phyloP scores from a whole-genome alignment of 2,329 filamentous ascomycete genomes.

The Pseudogymnoascus sp. region DNA sequence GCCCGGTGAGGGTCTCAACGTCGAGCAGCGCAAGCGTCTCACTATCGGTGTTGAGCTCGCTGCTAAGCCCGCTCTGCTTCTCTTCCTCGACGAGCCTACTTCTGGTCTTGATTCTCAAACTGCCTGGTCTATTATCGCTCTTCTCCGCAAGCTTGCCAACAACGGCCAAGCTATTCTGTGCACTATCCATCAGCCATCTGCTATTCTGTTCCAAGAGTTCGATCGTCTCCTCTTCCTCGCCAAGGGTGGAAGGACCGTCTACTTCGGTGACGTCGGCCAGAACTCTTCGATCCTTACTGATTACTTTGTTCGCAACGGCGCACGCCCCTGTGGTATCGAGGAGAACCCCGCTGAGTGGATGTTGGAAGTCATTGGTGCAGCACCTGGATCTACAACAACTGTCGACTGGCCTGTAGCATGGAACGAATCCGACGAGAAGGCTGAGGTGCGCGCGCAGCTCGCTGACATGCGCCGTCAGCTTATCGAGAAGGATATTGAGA shows the following conservation, averaged over 20 bases:
- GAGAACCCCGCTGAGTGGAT: slow-evolving; percentile 83
- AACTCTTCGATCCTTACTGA: slow-evolving; percentile 58
- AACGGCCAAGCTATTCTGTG: slow-evolving; percentile 90
- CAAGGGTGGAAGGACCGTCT: slow-evolving; percentile 68
- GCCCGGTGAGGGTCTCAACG: slow-evolving; percentile 75
- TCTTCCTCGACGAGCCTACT: slow-evolving; percentile 92
- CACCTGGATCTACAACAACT: slow-evolving; percentile 51
- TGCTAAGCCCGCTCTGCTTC: slow-evolving; percentile 78
- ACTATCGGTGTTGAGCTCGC: slow-evolving; percentile 93
- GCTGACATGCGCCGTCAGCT: slow-evolving; percentile 42
- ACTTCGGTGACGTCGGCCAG: slow-evolving; percentile 72
- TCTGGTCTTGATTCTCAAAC: slow-evolving; percentile 91
- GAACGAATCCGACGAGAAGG: slow-evolving; percentile 43
- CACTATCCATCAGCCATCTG: slow-evolving; percentile 95
- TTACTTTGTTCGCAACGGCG: slow-evolving; percentile 72
- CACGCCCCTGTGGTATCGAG: slow-evolving; percentile 52
- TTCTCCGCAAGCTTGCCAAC: slow-evolving; percentile 83
- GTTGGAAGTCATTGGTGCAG: slow-evolving; percentile 47
- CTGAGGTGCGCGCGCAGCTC: slow-evolving; percentile 37
- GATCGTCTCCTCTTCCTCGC: slow-evolving; percentile 72
- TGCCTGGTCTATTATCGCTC: slow-evolving; percentile 82
- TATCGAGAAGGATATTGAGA: slow-evolving; percentile 18
- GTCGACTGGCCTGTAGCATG: slow-evolving; percentile 58
- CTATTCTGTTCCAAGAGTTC: slow-evolving; percentile 88
- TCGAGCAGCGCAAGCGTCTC: slow-evolving; percentile 64